Base-by-base conservation (phyloP, 192 early-diverging fungal genomes). In the Gonapodya sp. region DNA sequence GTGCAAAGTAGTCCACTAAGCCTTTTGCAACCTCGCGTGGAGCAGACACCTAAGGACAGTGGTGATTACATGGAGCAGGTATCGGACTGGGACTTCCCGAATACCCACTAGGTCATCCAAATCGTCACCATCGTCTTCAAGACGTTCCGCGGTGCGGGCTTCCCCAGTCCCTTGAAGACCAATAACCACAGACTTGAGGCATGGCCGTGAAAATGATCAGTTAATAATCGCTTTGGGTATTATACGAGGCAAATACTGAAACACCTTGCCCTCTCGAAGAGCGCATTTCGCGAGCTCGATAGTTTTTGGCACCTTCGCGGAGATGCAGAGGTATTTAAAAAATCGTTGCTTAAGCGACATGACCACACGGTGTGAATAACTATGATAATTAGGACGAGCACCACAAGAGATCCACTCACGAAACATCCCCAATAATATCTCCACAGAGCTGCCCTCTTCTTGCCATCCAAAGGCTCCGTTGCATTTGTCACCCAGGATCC, bases 71-170 rank as follows among this genome's bases (percentile, higher is more conserved):
- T 24, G 46, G 24, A 64, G 46, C 8, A 64, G 24, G 46, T 64
- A 24, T 64, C 8, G 8, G 46, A 16, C 24, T 64, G 46, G 24
- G 46, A 64, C 46, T 8, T 24, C 8, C 46, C 8, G 46, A 64
- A 64, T 8, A 64, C 46, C 14, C 75, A 77, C 75, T 14, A 77
- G 75, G 31, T 34, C 75, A 14, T 77, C 75, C 31, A 77, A 77
- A 77, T 77, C 75, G 24, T 64, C 46, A 77, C 30, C 30, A 31
- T 77, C 75, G 8, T 77, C 75, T 16, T 18, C 75, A 18, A 77
- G 75, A 14, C 75, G 16, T 2, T 77, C 34, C 8, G 75, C 75
- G 31, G 75, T 77, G 2, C 34, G 18, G 2, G 75, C 75, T 31
- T 77, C 75, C 30, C 75, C 75, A 2, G 75, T 77, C 8, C 34